Conservation (phyloP, 1,284 basidiomycete genomes). For the Ganoderma sinense region DNA sequence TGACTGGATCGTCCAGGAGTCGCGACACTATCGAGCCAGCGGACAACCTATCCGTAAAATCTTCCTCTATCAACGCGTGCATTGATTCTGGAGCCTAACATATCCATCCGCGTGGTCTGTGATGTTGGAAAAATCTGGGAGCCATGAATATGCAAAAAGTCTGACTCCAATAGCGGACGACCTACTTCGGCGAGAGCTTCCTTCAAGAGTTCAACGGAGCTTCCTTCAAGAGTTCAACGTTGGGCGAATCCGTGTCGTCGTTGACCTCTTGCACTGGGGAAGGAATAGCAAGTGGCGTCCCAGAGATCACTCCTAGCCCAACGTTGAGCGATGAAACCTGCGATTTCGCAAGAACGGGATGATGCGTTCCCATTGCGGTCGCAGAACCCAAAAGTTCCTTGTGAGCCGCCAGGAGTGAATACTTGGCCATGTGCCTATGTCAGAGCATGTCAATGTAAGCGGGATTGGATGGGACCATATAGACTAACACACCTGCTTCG, state of each 20-base stretch:
- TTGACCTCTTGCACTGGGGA: background rate
- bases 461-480: background rate
- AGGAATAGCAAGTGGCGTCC: background rate
- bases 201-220: background rate
- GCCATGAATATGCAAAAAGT: background rate
- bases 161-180: background rate
- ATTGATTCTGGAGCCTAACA: background rate
- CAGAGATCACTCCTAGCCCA: background rate
- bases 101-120: background rate
- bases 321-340: background rate
- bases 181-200: background rate
- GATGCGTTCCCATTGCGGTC: background rate
- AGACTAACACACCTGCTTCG: conserved; percentile 4
- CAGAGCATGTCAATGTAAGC: background rate
- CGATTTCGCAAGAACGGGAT: background rate
- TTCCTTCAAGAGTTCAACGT: background rate
- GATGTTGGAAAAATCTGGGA: background rate
- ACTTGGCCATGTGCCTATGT: conserved; percentile 11
- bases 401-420: conserved; percentile 16
- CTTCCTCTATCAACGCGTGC: background rate
- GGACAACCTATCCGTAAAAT: background rate
- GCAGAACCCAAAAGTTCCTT: background rate
- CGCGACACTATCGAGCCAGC: background rate
- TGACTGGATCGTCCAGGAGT: background rate
- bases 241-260: background rate